Base-by-base conservation (phyloP, 345 rosid genomes). In the Linum lewisii region DNA sequence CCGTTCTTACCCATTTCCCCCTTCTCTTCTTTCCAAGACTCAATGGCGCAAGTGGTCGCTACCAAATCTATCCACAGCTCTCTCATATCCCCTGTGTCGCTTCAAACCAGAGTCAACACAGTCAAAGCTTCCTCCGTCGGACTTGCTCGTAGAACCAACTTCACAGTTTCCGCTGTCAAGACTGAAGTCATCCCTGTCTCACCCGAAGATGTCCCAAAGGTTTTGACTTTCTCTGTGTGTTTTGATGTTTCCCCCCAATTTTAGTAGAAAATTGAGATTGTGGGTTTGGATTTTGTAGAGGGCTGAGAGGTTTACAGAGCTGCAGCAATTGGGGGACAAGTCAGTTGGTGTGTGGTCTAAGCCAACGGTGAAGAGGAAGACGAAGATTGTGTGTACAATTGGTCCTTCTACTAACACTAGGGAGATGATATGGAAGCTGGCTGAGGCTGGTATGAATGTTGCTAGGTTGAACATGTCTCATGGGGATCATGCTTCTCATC, bases 361-460 rank as follows among this genome's bases (percentile, higher is more conserved):
- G 66, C 99, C 97, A 26, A 69, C 70, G 4, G 97, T 80, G 32
- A 81, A 85, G 49, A 77, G 97, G 59, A 93, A 93, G 82, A 93
- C 99, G 6, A 93, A 93, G 84, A 93, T 93, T 47, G 99, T 93
- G 18, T 87, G 99, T 75, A 93, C 99, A 0, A 84, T 93, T 62
- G 99, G 99, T 56, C 99, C 97, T 44, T 93, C 97, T 4, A 85
- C 99, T 51, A 73, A 87, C 72, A 89, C 97, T 3, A 66, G 77
- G 61, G 99, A 93, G 76, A 93, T 93, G 99, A 87, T 93, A 73
- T 90, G 99, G 99, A 89, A 87, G 74, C 72, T 93, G 66, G 99
- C 99, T 24, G 99, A 93, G 77, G 85, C 94, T 54, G 99, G 97
- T 54, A 93, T 93, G 99, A 93, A 93, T 63, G 97, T 89, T 68